phyloP scores from a whole-genome alignment of 73 alveolate species.

The Symbiodinium pilosum region DNA sequence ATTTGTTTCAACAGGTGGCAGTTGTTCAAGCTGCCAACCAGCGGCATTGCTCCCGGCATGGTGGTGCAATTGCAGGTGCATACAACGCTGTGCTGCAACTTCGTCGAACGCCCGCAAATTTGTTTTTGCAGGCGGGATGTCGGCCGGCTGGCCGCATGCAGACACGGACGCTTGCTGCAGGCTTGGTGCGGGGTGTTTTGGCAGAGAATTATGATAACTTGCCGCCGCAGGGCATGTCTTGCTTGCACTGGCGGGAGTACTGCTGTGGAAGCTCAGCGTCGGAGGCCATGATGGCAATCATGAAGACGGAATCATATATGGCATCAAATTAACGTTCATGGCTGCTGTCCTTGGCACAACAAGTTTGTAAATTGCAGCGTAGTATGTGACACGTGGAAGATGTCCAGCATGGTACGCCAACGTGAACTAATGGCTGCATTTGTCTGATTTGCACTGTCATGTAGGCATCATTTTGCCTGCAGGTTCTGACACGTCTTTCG shows the following conservation, averaged over 20 bases:
- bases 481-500: background rate
- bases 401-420: too few relatives aligned
- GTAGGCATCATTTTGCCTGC: background rate
- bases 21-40: background rate
- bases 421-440: too few relatives aligned
- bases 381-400: too few relatives aligned
- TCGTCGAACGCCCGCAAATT: background rate
- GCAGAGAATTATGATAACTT: too few relatives aligned
- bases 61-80: background rate
- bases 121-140: background rate
- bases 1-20: background rate
- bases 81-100: background rate
- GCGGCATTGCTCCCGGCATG: constrained; percentile 13
- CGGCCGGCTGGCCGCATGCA: constrained; percentile 14
- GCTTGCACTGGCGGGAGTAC: background rate
- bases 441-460: too few relatives aligned
- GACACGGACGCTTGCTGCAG: background rate
- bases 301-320: too few relatives aligned
- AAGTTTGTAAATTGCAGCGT: too few relatives aligned
- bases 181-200: background rate
- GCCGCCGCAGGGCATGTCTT: background rate
- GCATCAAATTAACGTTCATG: too few relatives aligned
- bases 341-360: too few relatives aligned
- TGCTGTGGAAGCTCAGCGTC: background rate
- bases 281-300: background rate